Conservation (phyloP, 192 early-diverging fungal genomes). For the Paraglomus occultum region DNA sequence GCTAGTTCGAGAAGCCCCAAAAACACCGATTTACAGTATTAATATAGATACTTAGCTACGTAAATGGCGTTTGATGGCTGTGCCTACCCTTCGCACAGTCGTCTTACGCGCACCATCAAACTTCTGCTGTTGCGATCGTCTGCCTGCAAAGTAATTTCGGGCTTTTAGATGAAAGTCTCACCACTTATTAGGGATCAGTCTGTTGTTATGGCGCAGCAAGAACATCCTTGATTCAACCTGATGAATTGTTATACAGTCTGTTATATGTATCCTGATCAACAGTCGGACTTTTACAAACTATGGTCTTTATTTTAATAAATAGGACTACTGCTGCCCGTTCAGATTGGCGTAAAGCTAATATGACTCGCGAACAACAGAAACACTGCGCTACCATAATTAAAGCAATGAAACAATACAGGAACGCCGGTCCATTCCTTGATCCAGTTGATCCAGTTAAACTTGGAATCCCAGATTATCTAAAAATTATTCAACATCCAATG, state of each 20-base stretch:
- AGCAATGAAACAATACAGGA: constrained; percentile 74
- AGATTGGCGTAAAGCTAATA: constrained; percentile 40
- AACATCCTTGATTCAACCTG: background rate
- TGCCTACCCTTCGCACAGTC: background rate
- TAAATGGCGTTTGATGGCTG: background rate
- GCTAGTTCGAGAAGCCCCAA: background rate
- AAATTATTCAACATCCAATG: constrained; percentile 74
- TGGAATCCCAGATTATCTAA: constrained; percentile 77
- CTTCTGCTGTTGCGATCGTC: background rate
- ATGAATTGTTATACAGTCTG: background rate
- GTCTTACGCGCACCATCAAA: background rate
- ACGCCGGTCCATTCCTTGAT: constrained; percentile 81
- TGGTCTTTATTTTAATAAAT: no score
- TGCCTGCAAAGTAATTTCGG: background rate
- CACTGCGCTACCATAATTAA: constrained; percentile 74
- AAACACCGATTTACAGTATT: background rate
- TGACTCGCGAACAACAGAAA: constrained; percentile 83
- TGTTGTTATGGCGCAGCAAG: background rate
- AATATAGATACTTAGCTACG: background rate
- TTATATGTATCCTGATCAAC: background rate
- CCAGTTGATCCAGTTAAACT: constrained; percentile 77
- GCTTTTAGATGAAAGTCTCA: background rate
- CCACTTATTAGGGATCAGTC: background rate
- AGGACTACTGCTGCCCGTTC: background rate
- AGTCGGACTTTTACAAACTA: background rate